Evolutionary conservation across 805 yeast species (phyloP).

Genomic region (Ogataea methylovora): DNA sequence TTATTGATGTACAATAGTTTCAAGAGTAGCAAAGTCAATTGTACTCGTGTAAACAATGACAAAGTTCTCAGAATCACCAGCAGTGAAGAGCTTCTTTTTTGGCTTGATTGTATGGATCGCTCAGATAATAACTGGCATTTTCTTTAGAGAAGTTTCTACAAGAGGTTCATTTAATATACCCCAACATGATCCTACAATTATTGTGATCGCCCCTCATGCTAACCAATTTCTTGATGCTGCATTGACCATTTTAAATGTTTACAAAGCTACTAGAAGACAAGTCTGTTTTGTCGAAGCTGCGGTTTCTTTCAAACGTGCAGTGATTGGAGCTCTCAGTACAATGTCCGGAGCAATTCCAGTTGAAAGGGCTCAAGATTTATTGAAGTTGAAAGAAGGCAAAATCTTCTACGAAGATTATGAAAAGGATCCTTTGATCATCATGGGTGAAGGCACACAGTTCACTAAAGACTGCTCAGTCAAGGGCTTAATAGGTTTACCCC

Average conservation of each 20-base stretch:
- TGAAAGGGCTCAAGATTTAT: slow-evolving; percentile 80
- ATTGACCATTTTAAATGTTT: slow-evolving; percentile 67
- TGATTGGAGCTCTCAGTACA: slow-evolving; percentile 70
- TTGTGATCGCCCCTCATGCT: slow-evolving; percentile 98
- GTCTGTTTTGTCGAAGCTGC: slow-evolving; percentile 83
- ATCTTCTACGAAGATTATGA: slow-evolving; percentile 36
- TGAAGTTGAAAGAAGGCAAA: slow-evolving; percentile 49
- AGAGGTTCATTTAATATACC: slow-evolving; percentile 76
- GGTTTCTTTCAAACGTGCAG: slow-evolving; percentile 54
- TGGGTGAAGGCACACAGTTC: slow-evolving; percentile 65
- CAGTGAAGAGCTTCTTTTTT: background rate
- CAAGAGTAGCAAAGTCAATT: no score
- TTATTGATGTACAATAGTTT: no score
- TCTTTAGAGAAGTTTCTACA: slow-evolving; percentile 83
- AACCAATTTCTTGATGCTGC: slow-evolving; percentile 71
- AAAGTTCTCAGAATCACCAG: background rate
- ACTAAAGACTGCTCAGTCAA: slow-evolving; percentile 51
- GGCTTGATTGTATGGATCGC: slow-evolving; percentile 24
- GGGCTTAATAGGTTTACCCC: slow-evolving; percentile 74
- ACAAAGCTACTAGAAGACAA: slow-evolving; percentile 56
- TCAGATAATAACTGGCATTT: slow-evolving; percentile 33
- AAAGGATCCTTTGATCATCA: slow-evolving; percentile 45
- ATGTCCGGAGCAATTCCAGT: slow-evolving; percentile 85
- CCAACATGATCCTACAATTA: slow-evolving; percentile 72
- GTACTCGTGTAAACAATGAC: background rate